These are phyloP conservation scores for Trichoderma polysporum DNA, from an alignment of 2,329 filamentous ascomycete genomes.

Conservation along the genomic window DNA sequence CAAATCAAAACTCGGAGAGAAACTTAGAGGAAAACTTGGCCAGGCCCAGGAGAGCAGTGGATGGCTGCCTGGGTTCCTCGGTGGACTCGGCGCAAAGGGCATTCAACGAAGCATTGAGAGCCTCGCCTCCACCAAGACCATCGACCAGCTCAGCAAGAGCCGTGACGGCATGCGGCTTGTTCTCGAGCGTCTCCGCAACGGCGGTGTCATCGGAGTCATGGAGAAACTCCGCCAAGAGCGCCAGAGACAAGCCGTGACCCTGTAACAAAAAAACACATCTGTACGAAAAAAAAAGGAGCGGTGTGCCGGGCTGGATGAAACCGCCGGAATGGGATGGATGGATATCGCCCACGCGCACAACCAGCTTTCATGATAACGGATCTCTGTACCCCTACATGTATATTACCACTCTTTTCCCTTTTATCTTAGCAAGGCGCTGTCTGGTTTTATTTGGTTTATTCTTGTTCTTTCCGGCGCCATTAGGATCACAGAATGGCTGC, in stretches of 20 bases:
- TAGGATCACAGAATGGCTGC: slow-evolving; percentile 10
- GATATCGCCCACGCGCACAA: background rate
- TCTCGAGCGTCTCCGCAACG: slow-evolving; percentile 65
- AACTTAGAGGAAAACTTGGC: slow-evolving; percentile 56
- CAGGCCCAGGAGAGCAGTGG: slow-evolving; percentile 47
- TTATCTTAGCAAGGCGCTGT: slow-evolving; percentile 39
- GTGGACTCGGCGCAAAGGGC: slow-evolving; percentile 65
- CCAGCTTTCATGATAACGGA: slow-evolving; percentile 23
- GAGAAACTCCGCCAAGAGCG: slow-evolving; percentile 53
- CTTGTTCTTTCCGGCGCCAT: slow-evolving; percentile 18
- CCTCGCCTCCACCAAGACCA: slow-evolving; percentile 73
- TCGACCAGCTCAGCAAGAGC: slow-evolving; percentile 75
- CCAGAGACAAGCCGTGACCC: slow-evolving; percentile 31
- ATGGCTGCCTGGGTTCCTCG: slow-evolving; percentile 54
- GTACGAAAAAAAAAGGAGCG: background rate
- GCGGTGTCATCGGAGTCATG: slow-evolving; percentile 57
- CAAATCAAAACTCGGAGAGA: slow-evolving; percentile 69
- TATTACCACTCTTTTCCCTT: slow-evolving; percentile 33
- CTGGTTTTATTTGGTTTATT: slow-evolving; percentile 27
- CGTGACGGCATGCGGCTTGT: slow-evolving; percentile 82
- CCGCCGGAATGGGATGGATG: slow-evolving; percentile 1
- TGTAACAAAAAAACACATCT: slow-evolving; percentile 9
- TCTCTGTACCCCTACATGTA: slow-evolving; percentile 33
- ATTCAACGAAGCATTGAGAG: slow-evolving; percentile 78
- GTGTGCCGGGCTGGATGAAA: background rate